Base-by-base conservation (phyloP, 1,284 basidiomycete species). In the Coniferiporia sulphurascens region DNA sequence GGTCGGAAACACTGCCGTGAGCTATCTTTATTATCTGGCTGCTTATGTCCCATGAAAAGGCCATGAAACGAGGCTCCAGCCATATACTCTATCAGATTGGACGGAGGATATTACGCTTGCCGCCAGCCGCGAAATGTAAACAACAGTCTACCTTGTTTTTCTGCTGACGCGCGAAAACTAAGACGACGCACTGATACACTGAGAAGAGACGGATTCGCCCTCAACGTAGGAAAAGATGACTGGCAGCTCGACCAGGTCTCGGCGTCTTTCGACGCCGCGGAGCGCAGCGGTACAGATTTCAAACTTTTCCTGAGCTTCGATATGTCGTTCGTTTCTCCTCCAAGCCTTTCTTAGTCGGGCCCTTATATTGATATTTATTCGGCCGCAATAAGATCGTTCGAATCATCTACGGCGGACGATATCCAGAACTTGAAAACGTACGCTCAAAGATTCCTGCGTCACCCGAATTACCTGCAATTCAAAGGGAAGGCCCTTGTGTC, bases 291-390 rank as follows among this genome's bases (percentile, higher is more conserved):
- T 70, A 74, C 78, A 7, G 75, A 72, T 55, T 93, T 93, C 77
- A 89, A 89, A 70, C 73, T 93, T 50, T 92, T 91, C 75, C 69
- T 93, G 66, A 89, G 86, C 19, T 81, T 92, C 55, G 91, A 93
- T 70, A 90, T 93, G 87, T 79, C 84, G 78, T 86, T 61, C 43
- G 79, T 73, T 6, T 4, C 58, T 21, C 22, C 17, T 6, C 35
- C 3, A 41, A 3, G 9, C 15, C 2, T 41, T 12, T 15, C 38
- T 8, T 15, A 8, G 1, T 15, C 15, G 12, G 7, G 7, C 9
- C 9, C 9, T 15, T 8, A 2, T 8, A 41, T 8, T 12, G 15
- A 15, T 41, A 3, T 15, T 41, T 27, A 65, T 51, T 62, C 57
- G 43, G 43, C 43, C 9, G 19, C 21, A 56, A 9, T 12, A 52